These are phyloP conservation scores for Protea cynaroides DNA, from an alignment of 164 flowering plant genomes.

Conservation along the genomic window DNA sequence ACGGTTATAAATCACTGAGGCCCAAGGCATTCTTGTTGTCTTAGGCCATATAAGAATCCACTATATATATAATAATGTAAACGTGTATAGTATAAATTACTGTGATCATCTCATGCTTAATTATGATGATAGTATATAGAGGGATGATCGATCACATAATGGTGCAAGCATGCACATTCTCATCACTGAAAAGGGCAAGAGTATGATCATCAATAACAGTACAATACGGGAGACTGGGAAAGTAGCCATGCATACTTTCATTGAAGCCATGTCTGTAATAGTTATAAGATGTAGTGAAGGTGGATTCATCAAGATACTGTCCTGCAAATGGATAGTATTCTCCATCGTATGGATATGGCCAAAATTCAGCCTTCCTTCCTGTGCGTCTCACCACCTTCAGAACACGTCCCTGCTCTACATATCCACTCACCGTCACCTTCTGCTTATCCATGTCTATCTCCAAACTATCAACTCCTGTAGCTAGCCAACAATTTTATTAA, in stretches of 20 bases:
- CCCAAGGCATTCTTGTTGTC: not conserved
- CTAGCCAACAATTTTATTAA: not conserved
- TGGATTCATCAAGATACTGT: slow-evolving; percentile 53
- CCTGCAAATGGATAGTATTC: slow-evolving; percentile 66
- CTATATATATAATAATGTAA: not conserved
- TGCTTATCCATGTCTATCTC: slow-evolving; percentile 75
- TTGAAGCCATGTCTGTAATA: slow-evolving; percentile 66
- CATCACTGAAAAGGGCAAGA: slow-evolving; percentile 54
- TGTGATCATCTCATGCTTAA: not conserved
- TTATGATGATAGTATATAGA: no score
- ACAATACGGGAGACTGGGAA: slow-evolving; percentile 39
- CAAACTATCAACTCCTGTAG: slow-evolving; percentile 58
- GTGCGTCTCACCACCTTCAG: slow-evolving; percentile 64
- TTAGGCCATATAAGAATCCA: not conserved
- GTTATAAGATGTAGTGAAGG: slow-evolving; percentile 48
- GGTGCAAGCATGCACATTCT: slow-evolving; percentile 72
- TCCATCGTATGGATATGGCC: slow-evolving; percentile 69
- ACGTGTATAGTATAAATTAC: not conserved
- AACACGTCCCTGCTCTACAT: slow-evolving; percentile 50
- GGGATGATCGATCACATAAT: slow-evolving; percentile 60
- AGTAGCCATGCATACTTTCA: slow-evolving; percentile 51
- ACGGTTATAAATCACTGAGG: no score
- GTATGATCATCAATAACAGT: slow-evolving; percentile 39
- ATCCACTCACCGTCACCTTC: slow-evolving; percentile 78
- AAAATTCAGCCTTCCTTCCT: slow-evolving; percentile 67